Base-by-base conservation (phyloP, 1,284 basidiomycete species). In the Kalmanozyma brasiliensis region DNA sequence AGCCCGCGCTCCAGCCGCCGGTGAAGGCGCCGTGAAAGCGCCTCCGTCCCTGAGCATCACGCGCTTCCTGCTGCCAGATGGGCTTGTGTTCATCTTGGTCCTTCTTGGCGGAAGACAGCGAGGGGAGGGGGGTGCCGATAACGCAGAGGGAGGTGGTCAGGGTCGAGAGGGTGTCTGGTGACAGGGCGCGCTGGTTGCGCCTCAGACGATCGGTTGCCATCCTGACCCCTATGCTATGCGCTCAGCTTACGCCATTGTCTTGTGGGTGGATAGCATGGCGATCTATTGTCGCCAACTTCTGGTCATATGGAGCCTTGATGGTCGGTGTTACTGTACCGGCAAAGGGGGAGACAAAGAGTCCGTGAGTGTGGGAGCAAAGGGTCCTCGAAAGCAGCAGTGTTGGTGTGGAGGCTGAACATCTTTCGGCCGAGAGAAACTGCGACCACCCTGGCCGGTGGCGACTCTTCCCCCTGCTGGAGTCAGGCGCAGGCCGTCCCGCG, bases 1-100 rank as follows among this genome's bases (percentile, higher is more conserved):
- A 98, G 0, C 95, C 95, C 10, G 95, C 96, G 0, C 91, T 94
- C 85, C 93, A 98, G 8, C 95, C 96, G 24, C 95, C 96, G 0
- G 94, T 98, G 84, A 98, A 98, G 4, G 95, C 96, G 14, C 96
- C 95, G 81, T 99, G 95, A 38, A 99, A 86, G 52, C 95, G 86
- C 66, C 93, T 85, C 45, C 95, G 86, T 7, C 96, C 96, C 82
- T 97, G 89, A 83, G 97, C 95, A 85, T 98, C 95, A 67, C 90
- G 86, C 2, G 94, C 93, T 74, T 97, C 93, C 85, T 97, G 95
- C 82, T 98, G 92, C 96, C 96, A 98, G 48, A 95, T 83, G 0
- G 95, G 96, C 41, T 96, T 91, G 82, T 92, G 96, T 82, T 98
- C 95, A 69, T 92, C 91, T 13, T 87, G 89, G 81, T 98, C 95